Evolutionary conservation across 1,284 basidiomycete genomes (phyloP), one percentile per base, ranked within the genome.

Genomic region (Termitomyces sp.): DNA sequence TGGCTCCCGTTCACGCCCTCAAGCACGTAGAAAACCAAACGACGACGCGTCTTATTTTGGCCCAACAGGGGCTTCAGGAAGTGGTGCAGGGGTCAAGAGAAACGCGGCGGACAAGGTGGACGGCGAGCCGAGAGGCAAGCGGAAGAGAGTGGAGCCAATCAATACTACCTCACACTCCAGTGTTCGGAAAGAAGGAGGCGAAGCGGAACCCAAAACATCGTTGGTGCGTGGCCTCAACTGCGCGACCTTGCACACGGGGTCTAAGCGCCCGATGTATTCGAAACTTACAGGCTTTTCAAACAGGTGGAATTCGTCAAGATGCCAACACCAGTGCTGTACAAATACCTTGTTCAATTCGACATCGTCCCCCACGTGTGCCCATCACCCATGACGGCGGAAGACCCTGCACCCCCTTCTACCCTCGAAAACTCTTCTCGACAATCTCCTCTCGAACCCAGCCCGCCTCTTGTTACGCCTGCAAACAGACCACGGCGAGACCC

Each of bases 301-400:
- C 67, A 90, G 88, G 78, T 90, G 61, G 85, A 90, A 66, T 90
- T 90, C 65, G 72, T 74, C 43, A 79, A 80, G 59, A 73, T 90
- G 69, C 79, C 87, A 19, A 71, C 72, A 21, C 68, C 77, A 31
- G 77, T 79, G 13, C 70, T 90, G 26, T 79, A 88, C 65, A 79
- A 81, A 54, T 91, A 91, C 67, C 78, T 91, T 54, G 74, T 76
- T 13, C 81, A 85, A 53, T 85, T 80, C 63, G 83, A 88, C 64
- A 76, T 90, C 50, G 74, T 87, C 21, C 88, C 89, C 15, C 65
- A 69, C 38, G 76, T 91, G 44, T 78, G 81, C 58, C 89, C 88
- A 26, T 83, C 84, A 10, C 88, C 88, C n/a, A 69, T 84, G 49
- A 73, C 78, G 6, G 73, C 75, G 10, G 75, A 80, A 53, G 85